These are phyloP conservation scores for Sinapis alba DNA, from an alignment of 441 rosid genomes.

Conservation along the genomic window DNA sequence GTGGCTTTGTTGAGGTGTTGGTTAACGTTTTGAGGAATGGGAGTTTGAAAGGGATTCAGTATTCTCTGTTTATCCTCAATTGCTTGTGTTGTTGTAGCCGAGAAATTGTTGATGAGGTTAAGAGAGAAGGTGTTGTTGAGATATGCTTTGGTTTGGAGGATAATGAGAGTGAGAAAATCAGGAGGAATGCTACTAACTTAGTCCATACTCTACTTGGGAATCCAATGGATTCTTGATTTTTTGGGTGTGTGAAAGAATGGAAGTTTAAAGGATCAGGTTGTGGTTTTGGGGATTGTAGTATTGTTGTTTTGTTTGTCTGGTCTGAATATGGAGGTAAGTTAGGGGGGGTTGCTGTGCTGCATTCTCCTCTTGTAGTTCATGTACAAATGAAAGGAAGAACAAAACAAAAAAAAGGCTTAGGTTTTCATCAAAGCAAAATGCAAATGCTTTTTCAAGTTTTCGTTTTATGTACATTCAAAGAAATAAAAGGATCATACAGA, in stretches of 20 bases:
- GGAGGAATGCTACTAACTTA: conserved; percentile 67
- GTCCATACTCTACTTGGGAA: conserved; percentile 57
- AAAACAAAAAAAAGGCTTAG: conserved; percentile 35
- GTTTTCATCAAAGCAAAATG: conserved; percentile 40
- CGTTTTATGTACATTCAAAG: conserved; percentile 56
- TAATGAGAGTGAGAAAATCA: conserved; percentile 81
- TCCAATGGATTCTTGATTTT: conserved; percentile 41
- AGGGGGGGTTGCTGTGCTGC: conserved; percentile 34
- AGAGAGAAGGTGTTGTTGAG: conserved; percentile 62
- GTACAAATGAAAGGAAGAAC: conserved; percentile 55
- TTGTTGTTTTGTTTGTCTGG: conserved; percentile 21
- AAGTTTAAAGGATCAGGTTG: background rate
- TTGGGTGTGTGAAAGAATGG: conserved; percentile 24
- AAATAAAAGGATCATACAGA: conserved; percentile 43
- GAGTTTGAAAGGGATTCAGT: conserved; percentile 69
- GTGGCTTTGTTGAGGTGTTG: conserved; percentile 63
- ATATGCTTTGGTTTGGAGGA: conserved; percentile 63
- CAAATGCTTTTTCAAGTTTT: conserved; percentile 13
- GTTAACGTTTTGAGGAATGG: conserved; percentile 60
- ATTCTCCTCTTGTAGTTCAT: conserved; percentile 48
- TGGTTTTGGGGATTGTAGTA: conserved; percentile 13
- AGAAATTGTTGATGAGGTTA: conserved; percentile 48
- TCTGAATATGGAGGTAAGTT: conserved; percentile 47
- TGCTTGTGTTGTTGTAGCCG: conserved; percentile 60
- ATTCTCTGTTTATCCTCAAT: conserved; percentile 67